Evolutionary conservation across 495 filamentous ascomycete genomes (phyloP).

Genomic region (Hypoxylon cercidicola): DNA sequence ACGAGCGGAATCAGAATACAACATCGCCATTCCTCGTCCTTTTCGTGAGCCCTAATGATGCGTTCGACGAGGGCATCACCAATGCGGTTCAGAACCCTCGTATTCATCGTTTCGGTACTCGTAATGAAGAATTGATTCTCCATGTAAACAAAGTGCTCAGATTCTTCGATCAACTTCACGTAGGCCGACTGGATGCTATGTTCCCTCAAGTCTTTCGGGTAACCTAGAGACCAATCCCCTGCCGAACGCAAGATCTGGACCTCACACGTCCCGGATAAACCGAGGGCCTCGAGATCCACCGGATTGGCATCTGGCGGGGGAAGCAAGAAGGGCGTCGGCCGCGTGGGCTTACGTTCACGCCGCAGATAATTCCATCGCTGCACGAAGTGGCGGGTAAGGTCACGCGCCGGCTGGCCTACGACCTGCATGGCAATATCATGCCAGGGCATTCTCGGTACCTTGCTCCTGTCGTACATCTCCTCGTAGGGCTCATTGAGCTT

Average conservation of each 20-base stretch:
- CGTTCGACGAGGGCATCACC: conserved; percentile 95
- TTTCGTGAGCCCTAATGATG: conserved; percentile 83
- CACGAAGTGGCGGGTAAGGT: conserved; percentile 97
- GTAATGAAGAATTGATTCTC: conserved; percentile 99
- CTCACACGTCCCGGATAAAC: conserved; percentile 92
- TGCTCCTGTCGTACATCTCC: conserved; percentile 96
- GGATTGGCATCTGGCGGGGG: conserved; percentile 91
- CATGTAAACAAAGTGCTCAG: conserved; percentile 98
- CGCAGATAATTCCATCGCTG: conserved; percentile 99
- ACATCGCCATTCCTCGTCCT: conserved; percentile 92
- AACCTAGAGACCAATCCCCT: conserved; percentile 90
- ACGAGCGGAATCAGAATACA: conserved; percentile 94
- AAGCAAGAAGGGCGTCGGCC: conserved; percentile 91
- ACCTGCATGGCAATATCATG: conserved; percentile 99
- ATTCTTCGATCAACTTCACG: conserved; percentile 90
- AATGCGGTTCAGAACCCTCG: conserved; percentile 89
- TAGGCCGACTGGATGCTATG: conserved; percentile 97
- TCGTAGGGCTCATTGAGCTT: conserved; percentile 94
- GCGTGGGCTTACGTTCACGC: conserved; percentile 90
- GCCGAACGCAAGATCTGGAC: conserved; percentile 94
- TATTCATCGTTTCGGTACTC: conserved; percentile 87
- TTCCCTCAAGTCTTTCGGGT: conserved; percentile 75
- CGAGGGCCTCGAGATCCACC: conserved; percentile 85
- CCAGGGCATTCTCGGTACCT: conserved; percentile 96
- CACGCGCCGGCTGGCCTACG: conserved; percentile 92